Evolutionary conservation across 140 eudicot species (phyloP).

Genomic region (Anethum foeniculum): DNA sequence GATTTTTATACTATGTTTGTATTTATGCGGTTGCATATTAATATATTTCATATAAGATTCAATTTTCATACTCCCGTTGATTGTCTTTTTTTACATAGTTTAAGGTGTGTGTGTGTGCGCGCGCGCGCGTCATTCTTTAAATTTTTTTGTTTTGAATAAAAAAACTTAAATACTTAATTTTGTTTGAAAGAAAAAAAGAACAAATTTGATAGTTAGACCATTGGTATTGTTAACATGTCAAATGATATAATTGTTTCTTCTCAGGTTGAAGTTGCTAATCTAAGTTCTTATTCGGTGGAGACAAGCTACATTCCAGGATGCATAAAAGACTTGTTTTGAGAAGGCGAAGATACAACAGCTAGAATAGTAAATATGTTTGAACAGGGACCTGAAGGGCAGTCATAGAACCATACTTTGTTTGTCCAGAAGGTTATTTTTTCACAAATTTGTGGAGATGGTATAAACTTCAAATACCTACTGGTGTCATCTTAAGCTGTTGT

Average conservation of each 20-base stretch:
- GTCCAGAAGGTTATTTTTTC: neutral
- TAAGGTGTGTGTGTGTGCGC: neutral
- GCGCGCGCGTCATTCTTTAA: too few relatives aligned
- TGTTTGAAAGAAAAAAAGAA: too few relatives aligned
- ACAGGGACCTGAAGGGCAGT: neutral
- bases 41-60: neutral
- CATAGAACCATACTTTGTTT: neutral
- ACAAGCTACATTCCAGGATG: conserved; percentile 66
- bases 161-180: neutral
- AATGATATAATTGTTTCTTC: neutral
- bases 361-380: neutral
- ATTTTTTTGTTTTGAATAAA: too few relatives aligned
- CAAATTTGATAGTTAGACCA: neutral
- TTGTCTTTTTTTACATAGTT: neutral
- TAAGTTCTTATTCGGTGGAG: conserved; percentile 51
- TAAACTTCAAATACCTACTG: neutral
- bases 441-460: neutral
- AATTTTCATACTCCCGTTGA: neutral
- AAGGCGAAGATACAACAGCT: conserved; percentile 32
- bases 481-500: neutral
- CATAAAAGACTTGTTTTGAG: conserved; percentile 67
- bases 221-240: neutral
- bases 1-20: neutral
- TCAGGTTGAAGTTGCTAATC: conserved; percentile 82
- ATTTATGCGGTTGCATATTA: neutral